phyloP scores from a whole-genome alignment of 345 rosid genomes.

The Erucastrum elatum region DNA sequence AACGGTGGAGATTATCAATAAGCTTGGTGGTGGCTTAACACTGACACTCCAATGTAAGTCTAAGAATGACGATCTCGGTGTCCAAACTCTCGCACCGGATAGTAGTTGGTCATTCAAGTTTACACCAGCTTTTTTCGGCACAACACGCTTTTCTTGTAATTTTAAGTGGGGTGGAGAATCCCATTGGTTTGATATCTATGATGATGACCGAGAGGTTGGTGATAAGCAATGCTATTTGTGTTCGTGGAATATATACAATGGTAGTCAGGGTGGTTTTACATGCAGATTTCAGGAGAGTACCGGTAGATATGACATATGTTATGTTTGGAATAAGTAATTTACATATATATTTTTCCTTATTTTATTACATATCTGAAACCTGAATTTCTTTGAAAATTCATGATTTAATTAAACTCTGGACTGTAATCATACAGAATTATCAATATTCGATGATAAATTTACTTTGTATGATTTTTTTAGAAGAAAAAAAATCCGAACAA shows the following conservation, averaged over 20 bases:
- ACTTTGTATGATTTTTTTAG: background rate
- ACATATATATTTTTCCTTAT: too few relatives aligned
- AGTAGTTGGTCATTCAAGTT: background rate
- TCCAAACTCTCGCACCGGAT: background rate
- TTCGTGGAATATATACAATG: background rate
- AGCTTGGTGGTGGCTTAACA: background rate
- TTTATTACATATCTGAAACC: background rate
- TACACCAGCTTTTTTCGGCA: background rate
- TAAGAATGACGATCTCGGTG: background rate
- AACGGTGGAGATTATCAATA: background rate
- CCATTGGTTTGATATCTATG: background rate
- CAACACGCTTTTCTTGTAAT: background rate
- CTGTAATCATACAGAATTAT: too few relatives aligned
- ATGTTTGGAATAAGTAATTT: too few relatives aligned
- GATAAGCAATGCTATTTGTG: background rate
- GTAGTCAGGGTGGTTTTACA: too few relatives aligned
- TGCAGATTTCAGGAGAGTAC: too few relatives aligned
- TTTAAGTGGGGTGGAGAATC: background rate
- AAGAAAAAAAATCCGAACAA: background rate
- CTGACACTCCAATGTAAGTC: background rate
- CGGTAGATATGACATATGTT: too few relatives aligned
- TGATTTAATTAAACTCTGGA: background rate
- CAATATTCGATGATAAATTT: background rate
- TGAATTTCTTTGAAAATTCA: background rate
- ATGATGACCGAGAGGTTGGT: background rate